These are phyloP conservation scores for Geotrichum klebahnii DNA, from an alignment of 1,139 yeast species.

Conservation along the genomic window DNA sequence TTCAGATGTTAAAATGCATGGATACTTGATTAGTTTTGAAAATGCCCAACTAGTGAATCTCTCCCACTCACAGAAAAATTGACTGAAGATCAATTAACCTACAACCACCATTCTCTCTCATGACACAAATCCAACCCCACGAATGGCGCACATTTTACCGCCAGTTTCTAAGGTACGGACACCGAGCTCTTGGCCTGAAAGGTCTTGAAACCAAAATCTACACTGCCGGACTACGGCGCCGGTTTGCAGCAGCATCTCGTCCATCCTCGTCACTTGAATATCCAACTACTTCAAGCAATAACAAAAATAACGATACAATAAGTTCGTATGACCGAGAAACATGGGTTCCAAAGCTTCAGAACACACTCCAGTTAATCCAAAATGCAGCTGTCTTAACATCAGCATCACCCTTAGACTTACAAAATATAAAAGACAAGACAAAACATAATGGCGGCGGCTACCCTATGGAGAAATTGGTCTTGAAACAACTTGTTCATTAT, in stretches of 20 bases:
- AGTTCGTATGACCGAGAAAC: not conserved
- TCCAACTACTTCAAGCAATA: not conserved
- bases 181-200: constrained; percentile 22
- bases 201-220: constrained; percentile 21
- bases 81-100: not conserved
- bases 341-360: constrained; percentile 9
- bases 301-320: not conserved
- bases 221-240: constrained; percentile 13
- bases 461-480: constrained; percentile 9
- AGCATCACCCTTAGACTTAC: constrained; percentile 13
- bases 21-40: not conserved
- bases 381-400: constrained; percentile 22
- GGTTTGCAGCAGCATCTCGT: too few species aligned
- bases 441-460: not conserved
- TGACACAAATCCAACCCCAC: constrained; percentile 18
- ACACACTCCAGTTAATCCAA: constrained; percentile 22
- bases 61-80: not conserved
- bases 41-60: constrained; percentile 1
- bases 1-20: too few species aligned
- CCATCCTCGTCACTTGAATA: too few species aligned
- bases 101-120: not conserved
- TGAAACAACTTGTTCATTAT: constrained; percentile 5
- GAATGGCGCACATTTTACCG: constrained; percentile 26
- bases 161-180: constrained; percentile 24
- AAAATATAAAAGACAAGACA: not conserved